phyloP scores from a whole-genome alignment of 257 asterid species.

The Apocynum venetum region DNA sequence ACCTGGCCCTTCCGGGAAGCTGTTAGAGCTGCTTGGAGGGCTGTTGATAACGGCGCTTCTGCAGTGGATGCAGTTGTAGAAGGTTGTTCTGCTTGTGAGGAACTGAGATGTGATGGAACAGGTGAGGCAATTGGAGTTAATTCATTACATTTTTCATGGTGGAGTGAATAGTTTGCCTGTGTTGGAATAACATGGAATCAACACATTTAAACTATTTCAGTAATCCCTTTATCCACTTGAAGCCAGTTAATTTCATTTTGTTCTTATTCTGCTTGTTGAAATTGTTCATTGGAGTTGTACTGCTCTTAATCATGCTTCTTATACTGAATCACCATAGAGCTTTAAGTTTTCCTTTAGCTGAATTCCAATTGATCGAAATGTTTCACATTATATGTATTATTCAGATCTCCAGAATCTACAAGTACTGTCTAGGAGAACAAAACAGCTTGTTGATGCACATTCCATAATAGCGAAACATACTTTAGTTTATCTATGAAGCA shows the following conservation, averaged over 20 bases:
- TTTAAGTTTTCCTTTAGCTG: neutral
- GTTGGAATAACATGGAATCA: neutral
- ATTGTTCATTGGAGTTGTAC: neutral
- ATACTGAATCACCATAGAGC: neutral
- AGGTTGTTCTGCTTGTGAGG: conserved; percentile 93
- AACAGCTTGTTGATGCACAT: neutral
- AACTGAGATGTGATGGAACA: conserved; percentile 89
- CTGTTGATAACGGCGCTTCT: conserved; percentile 52
- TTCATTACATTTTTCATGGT: neutral
- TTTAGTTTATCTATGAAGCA: neutral
- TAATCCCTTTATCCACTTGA: neutral
- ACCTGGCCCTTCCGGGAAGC: conserved; percentile 98
- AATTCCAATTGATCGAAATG: neutral
- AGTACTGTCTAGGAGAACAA: neutral
- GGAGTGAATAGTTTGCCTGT: neutral
- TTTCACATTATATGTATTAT: neutral
- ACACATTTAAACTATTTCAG: neutral
- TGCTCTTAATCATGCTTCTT: neutral
- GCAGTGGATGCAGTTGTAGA: conserved; percentile 83
- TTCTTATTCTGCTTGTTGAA: neutral
- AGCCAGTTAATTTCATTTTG: neutral
- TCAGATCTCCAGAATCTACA: neutral
- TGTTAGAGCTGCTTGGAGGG: conserved; percentile 83
- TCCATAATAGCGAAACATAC: neutral
- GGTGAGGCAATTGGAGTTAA: conserved; percentile 33